These are phyloP conservation scores for Hordeum marinum DNA, from an alignment of 176 grass and related monocot species.

Conservation along the genomic window DNA sequence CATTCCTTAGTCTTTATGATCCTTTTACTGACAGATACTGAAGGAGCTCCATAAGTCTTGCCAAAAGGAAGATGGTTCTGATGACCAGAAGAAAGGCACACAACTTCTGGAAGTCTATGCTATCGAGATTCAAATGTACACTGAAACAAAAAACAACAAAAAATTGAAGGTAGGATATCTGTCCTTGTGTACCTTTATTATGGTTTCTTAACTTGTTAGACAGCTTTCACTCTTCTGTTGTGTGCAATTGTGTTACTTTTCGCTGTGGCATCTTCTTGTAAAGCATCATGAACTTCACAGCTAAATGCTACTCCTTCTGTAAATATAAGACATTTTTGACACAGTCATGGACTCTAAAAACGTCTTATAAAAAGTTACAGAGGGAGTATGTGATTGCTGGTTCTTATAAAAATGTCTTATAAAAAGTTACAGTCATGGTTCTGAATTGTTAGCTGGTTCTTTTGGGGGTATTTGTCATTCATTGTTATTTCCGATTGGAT, in stretches of 20 bases:
- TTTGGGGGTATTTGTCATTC: background rate
- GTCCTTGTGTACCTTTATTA: background rate
- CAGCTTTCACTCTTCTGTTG: background rate
- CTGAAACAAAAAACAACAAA: slow-evolving; percentile 98
- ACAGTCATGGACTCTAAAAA: too few species aligned
- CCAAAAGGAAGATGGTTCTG: slow-evolving; percentile 93
- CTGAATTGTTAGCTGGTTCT: background rate
- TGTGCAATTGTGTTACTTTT: background rate
- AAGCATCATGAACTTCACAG: background rate
- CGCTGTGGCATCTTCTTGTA: background rate
- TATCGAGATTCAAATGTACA: slow-evolving; percentile 99
- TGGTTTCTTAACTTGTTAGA: background rate
- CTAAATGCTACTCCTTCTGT: too few species aligned
- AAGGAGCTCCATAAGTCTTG: slow-evolving; percentile 96
- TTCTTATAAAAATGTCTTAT: background rate
- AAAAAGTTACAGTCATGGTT: background rate
- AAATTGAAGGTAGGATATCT: slow-evolving; percentile 73
- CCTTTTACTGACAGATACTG: slow-evolving; percentile 45
- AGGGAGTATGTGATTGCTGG: background rate
- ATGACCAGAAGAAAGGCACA: slow-evolving; percentile 99
- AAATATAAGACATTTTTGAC: too few species aligned
- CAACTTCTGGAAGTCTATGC: slow-evolving; percentile 99
- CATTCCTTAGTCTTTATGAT: background rate
- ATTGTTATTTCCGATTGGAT: background rate
- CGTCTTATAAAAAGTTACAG: too few species aligned